Evolutionary conservation across 164 flowering plant species (phyloP).

Genomic region (Berberis vulgaris): DNA sequence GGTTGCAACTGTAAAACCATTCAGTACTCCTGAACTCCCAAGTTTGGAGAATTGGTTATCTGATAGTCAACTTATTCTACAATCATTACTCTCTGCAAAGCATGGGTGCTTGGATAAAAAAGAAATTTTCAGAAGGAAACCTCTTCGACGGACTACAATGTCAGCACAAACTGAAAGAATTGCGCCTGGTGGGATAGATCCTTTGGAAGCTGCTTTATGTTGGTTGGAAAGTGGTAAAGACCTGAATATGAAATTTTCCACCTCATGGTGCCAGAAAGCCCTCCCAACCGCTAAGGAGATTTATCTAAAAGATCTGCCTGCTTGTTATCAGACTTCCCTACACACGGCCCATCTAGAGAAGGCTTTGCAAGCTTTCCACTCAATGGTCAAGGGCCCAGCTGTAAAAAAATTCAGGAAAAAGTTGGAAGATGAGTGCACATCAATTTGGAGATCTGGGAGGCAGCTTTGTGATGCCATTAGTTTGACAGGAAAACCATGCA

Average conservation of each 20-base stretch:
- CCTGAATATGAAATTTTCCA: conserved; percentile 63
- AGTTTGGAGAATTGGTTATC: conserved; percentile 64
- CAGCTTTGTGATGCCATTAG: conserved; percentile 91
- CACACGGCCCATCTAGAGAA: conserved; percentile 62
- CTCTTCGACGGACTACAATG: conserved; percentile 25
- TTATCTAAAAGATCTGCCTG: conserved; percentile 68
- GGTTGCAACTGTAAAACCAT: conserved; percentile 59
- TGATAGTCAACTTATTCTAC: conserved; percentile 46
- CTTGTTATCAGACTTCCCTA: conserved; percentile 63
- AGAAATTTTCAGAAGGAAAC: conserved; percentile 30
- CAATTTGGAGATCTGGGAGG: conserved; percentile 83
- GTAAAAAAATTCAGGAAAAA: conserved; percentile 41
- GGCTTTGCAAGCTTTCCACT: conserved; percentile 58
- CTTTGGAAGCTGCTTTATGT: conserved; percentile 45
- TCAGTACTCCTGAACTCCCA: conserved; percentile 67
- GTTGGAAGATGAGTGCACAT: conserved; percentile 69
- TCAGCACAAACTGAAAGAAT: conserved; percentile 23
- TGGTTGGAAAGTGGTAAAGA: conserved; percentile 57
- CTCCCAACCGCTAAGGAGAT: conserved; percentile 74
- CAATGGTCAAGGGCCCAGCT: conserved; percentile 86
- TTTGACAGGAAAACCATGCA: conserved; percentile 91
- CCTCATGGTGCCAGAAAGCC: conserved; percentile 70
- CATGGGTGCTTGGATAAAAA: conserved; percentile 26
- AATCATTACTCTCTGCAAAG: conserved; percentile 46
- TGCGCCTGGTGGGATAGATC: conserved; percentile 30